phyloP scores from a whole-genome alignment of 148 eudicot genomes.

The Nepenthes mirabilis region DNA sequence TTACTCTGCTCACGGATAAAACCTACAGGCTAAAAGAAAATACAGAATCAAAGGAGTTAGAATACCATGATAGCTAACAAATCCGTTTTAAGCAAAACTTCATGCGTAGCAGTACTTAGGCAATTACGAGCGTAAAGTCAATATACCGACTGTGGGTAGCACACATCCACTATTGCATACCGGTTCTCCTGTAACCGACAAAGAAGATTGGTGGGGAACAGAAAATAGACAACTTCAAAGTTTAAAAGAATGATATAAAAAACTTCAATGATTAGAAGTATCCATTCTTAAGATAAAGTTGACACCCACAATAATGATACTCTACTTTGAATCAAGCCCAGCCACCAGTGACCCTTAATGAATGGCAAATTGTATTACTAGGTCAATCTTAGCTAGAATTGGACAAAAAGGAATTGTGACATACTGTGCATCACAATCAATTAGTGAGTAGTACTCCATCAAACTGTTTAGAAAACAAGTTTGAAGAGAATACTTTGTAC shows the following conservation, averaged over 20 bases:
- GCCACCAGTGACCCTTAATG: too few relatives aligned
- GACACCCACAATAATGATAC: too few relatives aligned
- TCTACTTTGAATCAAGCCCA: too few relatives aligned
- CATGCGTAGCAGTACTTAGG: not conserved
- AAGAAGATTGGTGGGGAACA: not conserved
- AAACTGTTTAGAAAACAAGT: too few relatives aligned
- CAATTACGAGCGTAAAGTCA: constrained; percentile 5
- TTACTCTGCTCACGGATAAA: constrained; percentile 84
- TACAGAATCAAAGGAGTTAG: constrained; percentile 7
- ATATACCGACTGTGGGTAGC: constrained; percentile 77
- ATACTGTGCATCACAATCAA: too few relatives aligned
- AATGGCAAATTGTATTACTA: too few relatives aligned
- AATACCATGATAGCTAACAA: not conserved
- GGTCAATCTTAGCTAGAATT: too few relatives aligned
- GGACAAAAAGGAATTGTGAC: too few relatives aligned
- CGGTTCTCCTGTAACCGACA: constrained; percentile 68
- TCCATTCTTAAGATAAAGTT: too few relatives aligned
- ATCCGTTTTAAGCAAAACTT: constrained; percentile 1
- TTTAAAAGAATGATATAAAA: not conserved
- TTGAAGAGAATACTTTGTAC: not conserved
- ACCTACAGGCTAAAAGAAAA: constrained; percentile 76
- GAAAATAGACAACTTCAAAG: not conserved
- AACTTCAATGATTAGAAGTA: not conserved
- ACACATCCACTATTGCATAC: constrained; percentile 74
- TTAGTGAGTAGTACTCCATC: too few relatives aligned